These are phyloP conservation scores for Populus euphratica DNA, from an alignment of 345 rosid species.

Conservation along the genomic window DNA sequence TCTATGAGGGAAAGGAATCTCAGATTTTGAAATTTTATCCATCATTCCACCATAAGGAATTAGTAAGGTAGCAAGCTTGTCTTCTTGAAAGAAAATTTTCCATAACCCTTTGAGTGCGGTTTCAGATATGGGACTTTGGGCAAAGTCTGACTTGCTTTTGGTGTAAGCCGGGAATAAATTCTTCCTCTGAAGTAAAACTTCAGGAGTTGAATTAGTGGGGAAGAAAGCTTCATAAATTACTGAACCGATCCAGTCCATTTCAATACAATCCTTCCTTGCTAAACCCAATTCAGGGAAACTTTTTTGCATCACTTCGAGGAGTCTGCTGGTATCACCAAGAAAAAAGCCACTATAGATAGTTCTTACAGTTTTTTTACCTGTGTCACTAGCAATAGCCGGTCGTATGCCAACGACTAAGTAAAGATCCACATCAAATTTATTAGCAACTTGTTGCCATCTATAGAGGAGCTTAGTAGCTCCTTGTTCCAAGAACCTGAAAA, in stretches of 20 bases:
- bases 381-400: not conserved
- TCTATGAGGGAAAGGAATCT: constrained; percentile 34
- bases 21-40: constrained; percentile 38
- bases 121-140: constrained; percentile 27
- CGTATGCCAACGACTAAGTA: constrained; percentile 7
- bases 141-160: constrained; percentile 43
- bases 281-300: constrained; percentile 39
- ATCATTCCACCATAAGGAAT: constrained; percentile 75
- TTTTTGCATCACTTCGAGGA: constrained; percentile 21
- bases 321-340: constrained; percentile 22
- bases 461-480: constrained; percentile 5
- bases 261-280: constrained; percentile 25
- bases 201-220: constrained; percentile 21
- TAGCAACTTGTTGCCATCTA: constrained; percentile 18
- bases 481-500: constrained; percentile 12
- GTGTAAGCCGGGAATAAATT: constrained; percentile 11
- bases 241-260: constrained; percentile 36
- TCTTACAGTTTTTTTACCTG: constrained; percentile 6
- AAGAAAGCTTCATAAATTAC: constrained; percentile 18
- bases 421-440: constrained; percentile 11
- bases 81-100: constrained; percentile 45
- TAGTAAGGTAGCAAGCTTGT: constrained; percentile 50
- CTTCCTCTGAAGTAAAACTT: constrained; percentile 30
- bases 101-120: constrained; percentile 25
- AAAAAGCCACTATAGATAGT: constrained; percentile 22